phyloP scores from a whole-genome alignment of 768 basidiomycete species.

The Kwoniella sp. region DNA sequence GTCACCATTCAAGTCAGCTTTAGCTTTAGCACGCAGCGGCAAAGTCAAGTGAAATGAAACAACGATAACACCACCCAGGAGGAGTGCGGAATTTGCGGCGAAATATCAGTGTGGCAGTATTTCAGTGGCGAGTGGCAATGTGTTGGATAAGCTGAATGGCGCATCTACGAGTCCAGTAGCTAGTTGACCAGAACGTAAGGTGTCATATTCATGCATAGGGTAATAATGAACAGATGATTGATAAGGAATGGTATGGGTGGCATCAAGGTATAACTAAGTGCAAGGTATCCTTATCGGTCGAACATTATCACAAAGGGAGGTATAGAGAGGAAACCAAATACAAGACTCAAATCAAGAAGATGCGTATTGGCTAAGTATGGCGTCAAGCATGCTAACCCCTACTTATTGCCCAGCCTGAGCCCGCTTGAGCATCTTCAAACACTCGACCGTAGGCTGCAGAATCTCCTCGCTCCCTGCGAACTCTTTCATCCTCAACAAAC shows the following conservation, averaged over 20 bases:
- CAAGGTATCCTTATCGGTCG: not conserved
- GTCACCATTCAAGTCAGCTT: no score
- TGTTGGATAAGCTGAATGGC: no score
- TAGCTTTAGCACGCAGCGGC: no score
- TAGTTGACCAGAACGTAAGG: no score
- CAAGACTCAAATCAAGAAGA: no score
- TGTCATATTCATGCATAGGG: no score
- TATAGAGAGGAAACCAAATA: not conserved
- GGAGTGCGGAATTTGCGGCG: no score
- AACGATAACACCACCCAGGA: not conserved
- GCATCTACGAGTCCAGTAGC: no score
- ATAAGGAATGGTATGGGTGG: no score
- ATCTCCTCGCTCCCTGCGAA: slow-evolving; percentile 23
- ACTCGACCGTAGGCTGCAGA: slow-evolving; percentile 37
- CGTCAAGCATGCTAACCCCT: slow-evolving; percentile 5
- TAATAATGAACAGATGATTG: no score
- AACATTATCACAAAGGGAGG: slow-evolving; percentile 1
- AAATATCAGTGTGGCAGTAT: not conserved
- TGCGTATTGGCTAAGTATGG: no score
- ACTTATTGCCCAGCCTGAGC: not conserved
- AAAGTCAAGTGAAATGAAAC: not conserved
- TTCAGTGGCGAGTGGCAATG: slow-evolving; percentile 8
- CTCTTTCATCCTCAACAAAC: slow-evolving; percentile 20
- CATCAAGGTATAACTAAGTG: not conserved
- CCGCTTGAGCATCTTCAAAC: slow-evolving; percentile 38